phyloP scores from a whole-genome alignment of 2,329 filamentous ascomycete species.

The Alternaria novae-zelandiae region DNA sequence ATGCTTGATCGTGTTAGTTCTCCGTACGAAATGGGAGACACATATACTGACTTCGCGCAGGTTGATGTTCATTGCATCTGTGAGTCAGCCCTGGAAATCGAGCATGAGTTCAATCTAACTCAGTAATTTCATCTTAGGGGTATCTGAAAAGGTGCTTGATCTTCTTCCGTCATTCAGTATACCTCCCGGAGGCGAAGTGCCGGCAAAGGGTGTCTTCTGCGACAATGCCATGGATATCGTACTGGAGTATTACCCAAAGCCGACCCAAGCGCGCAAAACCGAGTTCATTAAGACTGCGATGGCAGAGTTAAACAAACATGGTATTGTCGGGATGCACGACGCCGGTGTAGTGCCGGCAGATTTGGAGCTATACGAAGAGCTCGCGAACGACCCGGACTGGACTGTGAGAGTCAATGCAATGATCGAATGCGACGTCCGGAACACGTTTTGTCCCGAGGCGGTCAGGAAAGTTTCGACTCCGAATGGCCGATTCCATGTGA shows the following conservation, averaged over 20 bases:
- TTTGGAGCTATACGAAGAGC: conserved; percentile 60
- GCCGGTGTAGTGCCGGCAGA: conserved; percentile 66
- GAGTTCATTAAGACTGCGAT: conserved; percentile 66
- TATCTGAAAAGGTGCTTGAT: conserved; percentile 67
- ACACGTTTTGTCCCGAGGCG: conserved; percentile 66
- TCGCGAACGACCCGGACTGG: conserved; percentile 62
- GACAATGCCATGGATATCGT: conserved; percentile 75
- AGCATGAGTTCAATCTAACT: background rate
- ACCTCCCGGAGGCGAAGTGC: conserved; percentile 70
- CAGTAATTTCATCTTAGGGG: conserved; percentile 41
- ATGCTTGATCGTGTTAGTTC: conserved; percentile 67
- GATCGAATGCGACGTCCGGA: conserved; percentile 69
- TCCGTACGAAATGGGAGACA: background rate
- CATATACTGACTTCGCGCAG: background rate
- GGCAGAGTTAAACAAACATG: conserved; percentile 66
- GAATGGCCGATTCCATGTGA: conserved; percentile 62
- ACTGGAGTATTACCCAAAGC: conserved; percentile 63
- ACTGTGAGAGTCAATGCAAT: conserved; percentile 71
- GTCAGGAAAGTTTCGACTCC: conserved; percentile 54
- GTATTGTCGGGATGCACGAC: conserved; percentile 73
- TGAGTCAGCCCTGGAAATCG: background rate
- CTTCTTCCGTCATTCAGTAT: conserved; percentile 63
- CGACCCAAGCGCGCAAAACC: conserved; percentile 60
- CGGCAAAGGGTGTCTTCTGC: conserved; percentile 72
- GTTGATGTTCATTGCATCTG: conserved; percentile 73